Percentiles rank a stretch among this genome's conserved stretches.
phyloP scores from a whole-genome alignment of 106 monocot genomes.

The Dioscorea alata region DNA sequence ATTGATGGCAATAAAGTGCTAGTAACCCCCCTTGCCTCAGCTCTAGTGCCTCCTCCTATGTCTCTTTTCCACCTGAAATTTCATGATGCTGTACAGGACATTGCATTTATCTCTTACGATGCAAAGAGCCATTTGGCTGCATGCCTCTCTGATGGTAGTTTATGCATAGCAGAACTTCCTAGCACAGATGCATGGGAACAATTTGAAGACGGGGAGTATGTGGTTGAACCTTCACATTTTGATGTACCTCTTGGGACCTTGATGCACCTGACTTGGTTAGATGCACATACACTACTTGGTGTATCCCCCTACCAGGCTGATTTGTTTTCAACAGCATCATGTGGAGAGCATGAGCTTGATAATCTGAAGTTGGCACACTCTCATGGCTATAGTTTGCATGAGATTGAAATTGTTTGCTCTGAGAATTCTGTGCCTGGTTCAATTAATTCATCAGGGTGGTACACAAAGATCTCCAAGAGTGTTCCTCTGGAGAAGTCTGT shows the following conservation, averaged over 20 bases:
- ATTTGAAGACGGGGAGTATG: slow-evolving; percentile 58
- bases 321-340: background rate
- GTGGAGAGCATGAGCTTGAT: slow-evolving; percentile 9
- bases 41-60: slow-evolving; percentile 92
- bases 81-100: slow-evolving; percentile 47
- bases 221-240: slow-evolving; percentile 30
- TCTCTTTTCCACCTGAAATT: slow-evolving; percentile 78
- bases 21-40: slow-evolving; percentile 73
- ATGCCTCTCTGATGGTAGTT: slow-evolving; percentile 61
- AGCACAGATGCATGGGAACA: slow-evolving; percentile 50
- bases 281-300: slow-evolving; percentile 66
- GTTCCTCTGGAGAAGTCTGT: slow-evolving; percentile 34
- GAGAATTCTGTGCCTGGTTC: slow-evolving; percentile 46
- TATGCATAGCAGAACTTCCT: slow-evolving; percentile 66
- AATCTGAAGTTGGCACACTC: slow-evolving; percentile 1
- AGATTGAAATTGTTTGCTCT: slow-evolving; percentile 77
- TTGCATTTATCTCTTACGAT: slow-evolving; percentile 44
- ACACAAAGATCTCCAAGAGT: slow-evolving; percentile 37
- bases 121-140: slow-evolving; percentile 58
- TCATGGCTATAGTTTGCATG: slow-evolving; percentile 28
- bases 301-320: slow-evolving; percentile 19
- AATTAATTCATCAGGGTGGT: slow-evolving; percentile 69
- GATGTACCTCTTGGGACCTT: slow-evolving; percentile 20
- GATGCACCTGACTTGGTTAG: slow-evolving; percentile 79
- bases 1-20: slow-evolving; percentile 61